These are phyloP conservation scores for Annulohypoxylon truncatum DNA, from an alignment of 2,329 filamentous ascomycete genomes.

Conservation along the genomic window DNA sequence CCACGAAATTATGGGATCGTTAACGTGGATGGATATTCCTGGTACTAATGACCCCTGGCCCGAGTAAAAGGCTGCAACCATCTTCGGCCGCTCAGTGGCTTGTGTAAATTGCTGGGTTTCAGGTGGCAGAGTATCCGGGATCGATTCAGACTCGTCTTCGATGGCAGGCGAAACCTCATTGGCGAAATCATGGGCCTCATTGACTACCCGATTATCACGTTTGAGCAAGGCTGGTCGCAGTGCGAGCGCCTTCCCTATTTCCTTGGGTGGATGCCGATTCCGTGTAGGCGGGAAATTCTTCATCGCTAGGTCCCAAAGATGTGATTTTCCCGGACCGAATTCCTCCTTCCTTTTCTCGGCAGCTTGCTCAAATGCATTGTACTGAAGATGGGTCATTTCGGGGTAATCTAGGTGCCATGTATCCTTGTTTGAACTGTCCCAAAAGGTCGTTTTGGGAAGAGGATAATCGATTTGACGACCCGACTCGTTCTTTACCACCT, in stretches of 20 bases:
- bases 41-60: slow-evolving; percentile 73
- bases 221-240: slow-evolving; percentile 39
- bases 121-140: slow-evolving; percentile 54
- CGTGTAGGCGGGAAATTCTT: slow-evolving; percentile 65
- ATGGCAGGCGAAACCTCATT: slow-evolving; percentile 38
- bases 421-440: slow-evolving; percentile 63
- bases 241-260: slow-evolving; percentile 24
- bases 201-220: slow-evolving; percentile 42
- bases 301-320: slow-evolving; percentile 68
- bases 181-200: slow-evolving; percentile 47
- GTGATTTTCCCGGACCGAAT: slow-evolving; percentile 64
- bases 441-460: slow-evolving; percentile 67
- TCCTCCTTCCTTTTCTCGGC: slow-evolving; percentile 62
- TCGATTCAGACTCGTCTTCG: slow-evolving; percentile 46
- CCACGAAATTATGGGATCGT: slow-evolving; percentile 77
- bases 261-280: slow-evolving; percentile 41
- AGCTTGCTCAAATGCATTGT: slow-evolving; percentile 65
- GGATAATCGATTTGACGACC: slow-evolving; percentile 69
- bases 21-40: slow-evolving; percentile 72
- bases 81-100: slow-evolving; percentile 50
- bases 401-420: slow-evolving; percentile 73
- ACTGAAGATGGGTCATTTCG: slow-evolving; percentile 71
- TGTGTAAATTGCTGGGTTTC: slow-evolving; percentile 54
- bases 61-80: slow-evolving; percentile 71
- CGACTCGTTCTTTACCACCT: slow-evolving; percentile 61